Evolutionary conservation across 2,329 filamentous ascomycete species (phyloP).

Genomic region (Lachnellula hyalina): DNA sequence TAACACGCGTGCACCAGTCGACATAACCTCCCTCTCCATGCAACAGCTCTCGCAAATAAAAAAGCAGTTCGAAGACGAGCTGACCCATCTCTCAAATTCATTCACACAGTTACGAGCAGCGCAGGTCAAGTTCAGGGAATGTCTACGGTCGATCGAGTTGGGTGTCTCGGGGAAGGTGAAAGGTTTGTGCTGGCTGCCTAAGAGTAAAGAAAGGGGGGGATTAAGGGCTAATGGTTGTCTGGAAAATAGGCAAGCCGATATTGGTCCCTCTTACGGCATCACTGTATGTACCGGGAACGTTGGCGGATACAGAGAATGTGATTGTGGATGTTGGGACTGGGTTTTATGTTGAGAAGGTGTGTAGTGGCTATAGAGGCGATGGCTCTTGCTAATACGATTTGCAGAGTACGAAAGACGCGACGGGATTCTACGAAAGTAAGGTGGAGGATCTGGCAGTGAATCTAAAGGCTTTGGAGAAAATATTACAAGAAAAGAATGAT

Average conservation of each 20-base stretch:
- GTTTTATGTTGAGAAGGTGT: constrained; percentile 88
- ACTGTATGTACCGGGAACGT: constrained; percentile 81
- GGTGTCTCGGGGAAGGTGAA: constrained; percentile 42
- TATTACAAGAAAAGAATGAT: constrained; percentile 70
- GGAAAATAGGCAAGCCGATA: constrained; percentile 48
- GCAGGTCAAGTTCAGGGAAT: constrained; percentile 88
- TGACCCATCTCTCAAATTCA: constrained; percentile 87
- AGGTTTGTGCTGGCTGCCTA: constrained; percentile 15
- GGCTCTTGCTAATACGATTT: constrained; percentile 4
- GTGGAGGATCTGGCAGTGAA: constrained; percentile 60
- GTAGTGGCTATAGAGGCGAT: not conserved
- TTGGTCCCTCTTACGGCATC: constrained; percentile 94
- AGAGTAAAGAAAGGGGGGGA: not conserved
- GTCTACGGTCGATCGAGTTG: constrained; percentile 67
- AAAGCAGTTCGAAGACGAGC: constrained; percentile 92
- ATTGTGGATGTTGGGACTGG: constrained; percentile 92
- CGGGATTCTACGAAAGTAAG: constrained; percentile 63
- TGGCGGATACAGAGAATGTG: constrained; percentile 70
- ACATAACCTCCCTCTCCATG: constrained; percentile 71
- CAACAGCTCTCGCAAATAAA: constrained; percentile 89
- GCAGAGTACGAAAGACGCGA: constrained; percentile 52
- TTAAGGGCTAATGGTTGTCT: constrained; percentile 4
- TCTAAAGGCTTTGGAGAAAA: constrained; percentile 62
- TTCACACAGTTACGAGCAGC: constrained; percentile 86
- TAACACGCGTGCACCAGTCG: constrained; percentile 39